These are phyloP conservation scores for Cicer cuneatum DNA, from an alignment of 306 rosid species.

Conservation along the genomic window DNA sequence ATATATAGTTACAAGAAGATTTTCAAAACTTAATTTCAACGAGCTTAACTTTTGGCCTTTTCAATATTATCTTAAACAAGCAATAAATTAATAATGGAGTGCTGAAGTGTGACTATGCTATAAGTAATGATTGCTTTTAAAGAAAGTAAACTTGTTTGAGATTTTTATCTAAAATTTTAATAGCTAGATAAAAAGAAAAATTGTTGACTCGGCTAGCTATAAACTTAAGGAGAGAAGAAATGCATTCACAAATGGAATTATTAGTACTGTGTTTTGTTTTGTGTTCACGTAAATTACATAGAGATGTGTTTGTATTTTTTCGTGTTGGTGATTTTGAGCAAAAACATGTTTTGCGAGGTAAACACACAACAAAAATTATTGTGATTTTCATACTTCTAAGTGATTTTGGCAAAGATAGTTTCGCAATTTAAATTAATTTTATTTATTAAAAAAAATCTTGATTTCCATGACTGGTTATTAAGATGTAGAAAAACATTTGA, in stretches of 20 bases:
- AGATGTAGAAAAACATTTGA: conserved; percentile 5
- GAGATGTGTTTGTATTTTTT: background rate
- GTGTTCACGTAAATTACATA: background rate
- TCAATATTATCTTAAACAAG: conserved; percentile 22
- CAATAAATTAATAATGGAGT: conserved; percentile 5
- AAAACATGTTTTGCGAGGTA: too few relatives aligned
- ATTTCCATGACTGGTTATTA: conserved; percentile 17
- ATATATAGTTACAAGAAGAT: background rate
- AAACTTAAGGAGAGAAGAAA: background rate
- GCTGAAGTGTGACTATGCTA: conserved; percentile 5
- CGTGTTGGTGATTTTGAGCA: too few relatives aligned
- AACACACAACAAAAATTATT: too few relatives aligned
- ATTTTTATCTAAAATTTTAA: background rate
- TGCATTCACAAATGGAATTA: background rate
- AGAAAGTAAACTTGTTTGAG: conserved; percentile 20
- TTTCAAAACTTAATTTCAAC: conserved; percentile 26
- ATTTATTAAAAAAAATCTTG: background rate
- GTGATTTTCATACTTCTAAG: background rate
- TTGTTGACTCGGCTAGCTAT: background rate
- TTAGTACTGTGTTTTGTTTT: background rate
- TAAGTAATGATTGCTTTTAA: conserved; percentile 37
- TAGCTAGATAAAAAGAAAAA: too few relatives aligned
- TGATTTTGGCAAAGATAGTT: background rate
- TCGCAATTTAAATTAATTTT: background rate
- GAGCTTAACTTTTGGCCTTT: conserved; percentile 24